Base-by-base conservation (phyloP, 1,139 yeast genomes). In the Saccharomycopsis hybrid region DNA sequence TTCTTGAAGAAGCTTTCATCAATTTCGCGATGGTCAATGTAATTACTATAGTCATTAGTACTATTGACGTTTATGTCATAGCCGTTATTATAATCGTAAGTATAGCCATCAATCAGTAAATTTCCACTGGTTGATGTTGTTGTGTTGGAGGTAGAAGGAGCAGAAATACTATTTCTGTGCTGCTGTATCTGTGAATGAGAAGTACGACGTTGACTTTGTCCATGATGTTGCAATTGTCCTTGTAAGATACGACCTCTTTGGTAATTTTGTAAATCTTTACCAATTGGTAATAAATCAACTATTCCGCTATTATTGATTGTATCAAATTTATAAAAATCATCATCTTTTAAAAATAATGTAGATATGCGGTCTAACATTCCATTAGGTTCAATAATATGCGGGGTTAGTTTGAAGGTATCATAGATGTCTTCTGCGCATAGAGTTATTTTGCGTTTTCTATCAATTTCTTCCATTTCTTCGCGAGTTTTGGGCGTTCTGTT, bases 381-480 rank as follows among this genome's bases (percentile, higher is more conserved):
- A 55, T 77, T 72, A 5, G 86, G 83, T 57, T 85, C 89, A 7
- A 81, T 72, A 51, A 83, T 63, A 62, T 79, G 83, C 1, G 94
- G 94, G 49, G 75, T 74, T 61, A 82, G 71, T 50, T 73, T 78
- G 35, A 84, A 68, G 0, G 89, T 75, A 55, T 83, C 81, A 59
- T 72, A 73, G 62, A 85, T 61, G 62, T 85, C 92, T 56, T 82
- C 87, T 52, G 80, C 74, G 5, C 82, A 77, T 47, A 85, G 64
- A 0, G 77, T 76, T 18, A 73, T 65, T 49, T 68, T 63, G 43
- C 55, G 51, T 56, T 61, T 58, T 56, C 57, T 55, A 56, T 59
- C 53, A 56, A 53, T 64, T 57, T 55, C 60, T 49, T 49, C 60
- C 35, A 55, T 57, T 30, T 45, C 54, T 30, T 51, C 46, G 5